A percentile compares a stretch with the other conserved stretches of the same genome.
Conservation (phyloP, 1,284 basidiomycete genomes). For the Porogramme epimiltina region DNA sequence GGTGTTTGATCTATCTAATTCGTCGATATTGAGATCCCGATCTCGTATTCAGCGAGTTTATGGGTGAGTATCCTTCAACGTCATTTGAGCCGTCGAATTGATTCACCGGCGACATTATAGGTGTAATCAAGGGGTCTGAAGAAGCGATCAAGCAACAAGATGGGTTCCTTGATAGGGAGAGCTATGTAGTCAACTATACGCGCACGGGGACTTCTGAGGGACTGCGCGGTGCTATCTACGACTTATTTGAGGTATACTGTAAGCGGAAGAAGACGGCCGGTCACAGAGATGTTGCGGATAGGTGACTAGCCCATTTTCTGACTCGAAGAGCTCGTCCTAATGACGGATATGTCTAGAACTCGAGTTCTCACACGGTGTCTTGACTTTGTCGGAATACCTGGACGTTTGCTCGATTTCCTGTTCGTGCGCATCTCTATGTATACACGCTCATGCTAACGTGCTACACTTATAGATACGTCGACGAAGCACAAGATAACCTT, state of each 20-base stretch:
- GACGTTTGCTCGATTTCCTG: conserved; percentile 57
- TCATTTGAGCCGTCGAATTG: too few relatives aligned
- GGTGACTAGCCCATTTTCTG: conserved; percentile 35
- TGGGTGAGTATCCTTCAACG: conserved; percentile 42
- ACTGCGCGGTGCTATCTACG: conserved; percentile 51
- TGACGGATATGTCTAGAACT: conserved; percentile 44
- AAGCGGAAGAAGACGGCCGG: conserved; percentile 44
- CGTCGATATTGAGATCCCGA: conserved; percentile 48
- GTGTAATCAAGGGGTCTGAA: conserved; percentile 71
- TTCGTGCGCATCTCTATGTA: conserved; percentile 32
- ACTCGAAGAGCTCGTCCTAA: background rate
- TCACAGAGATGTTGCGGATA: conserved; percentile 64
- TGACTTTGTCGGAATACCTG: conserved; percentile 35
- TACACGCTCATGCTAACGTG: background rate
- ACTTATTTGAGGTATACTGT: conserved; percentile 56
- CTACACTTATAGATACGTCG: conserved; percentile 57
- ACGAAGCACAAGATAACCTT: conserved; percentile 75
- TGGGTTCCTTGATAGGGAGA: conserved; percentile 43
- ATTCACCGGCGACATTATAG: conserved; percentile 37
- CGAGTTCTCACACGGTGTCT: conserved; percentile 50
- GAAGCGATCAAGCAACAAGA: conserved; percentile 36
- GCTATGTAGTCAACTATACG: conserved; percentile 50
- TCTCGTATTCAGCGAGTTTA: conserved; percentile 67
- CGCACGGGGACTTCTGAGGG: conserved; percentile 55
- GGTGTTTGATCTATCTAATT: background rate